Base-by-base conservation (phyloP, 805 yeast genomes). In the Maudiozyma pseudohumilis region DNA sequence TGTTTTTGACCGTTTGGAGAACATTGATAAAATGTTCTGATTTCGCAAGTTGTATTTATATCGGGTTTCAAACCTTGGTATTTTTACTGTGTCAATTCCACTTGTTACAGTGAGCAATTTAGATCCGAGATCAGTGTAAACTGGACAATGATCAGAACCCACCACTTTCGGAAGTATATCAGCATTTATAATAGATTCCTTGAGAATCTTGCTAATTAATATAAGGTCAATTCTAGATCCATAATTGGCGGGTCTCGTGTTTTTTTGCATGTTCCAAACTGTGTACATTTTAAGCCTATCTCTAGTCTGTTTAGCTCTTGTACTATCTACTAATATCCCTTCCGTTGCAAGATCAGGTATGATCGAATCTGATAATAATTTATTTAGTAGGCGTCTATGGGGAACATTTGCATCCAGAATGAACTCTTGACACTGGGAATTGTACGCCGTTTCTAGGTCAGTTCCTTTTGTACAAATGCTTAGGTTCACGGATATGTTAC, bases 121-220 rank as follows among this genome's bases (percentile, higher is more conserved):
- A 5, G 18, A 16, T 15, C 17, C 10, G 4, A 29, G 11, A 55
- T 86, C 96, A 1, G 86, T 69, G 51, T 57, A 86, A 0, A 86
- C 74, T 0, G 98, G 98, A 57, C 97, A 89, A 59, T 89, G 98
- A 56, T 89, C 98, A 0, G 96, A 85, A 0, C 98, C 98, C 55
- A 72, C 63, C 1, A 88, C 49, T 31, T 68, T 68, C 0, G 86
- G 79, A 70, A 82, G 70, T n/a, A 83, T 82, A 29, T 56, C 58
- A 0, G 75, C 69, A 31, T 66, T 57, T 3, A 52, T 43, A 1
- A 70, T 53, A 7, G 38, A 28, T 0, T 51, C 38, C 4, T 61
- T 48, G 33, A 80, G 43, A 0, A 45, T 47, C 7, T 59, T 43
- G 19, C 80, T 70, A 0, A 71, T 59, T 6, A 87, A 56, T 5